Evolutionary conservation across 2,329 filamentous ascomycete genomes (phyloP), one percentile per base, ranked within the genome.

Genomic region (Metarhizium sp.): DNA sequence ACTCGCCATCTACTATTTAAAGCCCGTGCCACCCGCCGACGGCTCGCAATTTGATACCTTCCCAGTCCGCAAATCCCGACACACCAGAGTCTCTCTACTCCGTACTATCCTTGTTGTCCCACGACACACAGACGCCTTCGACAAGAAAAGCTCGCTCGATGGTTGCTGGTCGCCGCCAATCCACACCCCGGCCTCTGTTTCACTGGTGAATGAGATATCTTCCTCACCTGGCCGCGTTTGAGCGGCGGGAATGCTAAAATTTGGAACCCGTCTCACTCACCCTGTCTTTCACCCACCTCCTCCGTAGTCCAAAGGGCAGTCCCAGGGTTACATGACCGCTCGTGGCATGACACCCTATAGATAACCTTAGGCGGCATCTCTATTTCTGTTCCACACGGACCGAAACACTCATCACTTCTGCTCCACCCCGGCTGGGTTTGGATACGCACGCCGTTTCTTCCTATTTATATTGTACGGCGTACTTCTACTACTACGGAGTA

Each of bases 141-240:
- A 45, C 51, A 47, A 32, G 32, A 48, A 40, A 14, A 45, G 62
- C 60, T 60, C 34, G 32, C 60, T 61, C 34, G 32, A 38, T 48
- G 36, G 4, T 8, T 45, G 6, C 34, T 42, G 8, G 20, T 48
- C 45, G 45, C 5, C 25, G 45, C 61, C 62, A 61, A 65, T 60
- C 58, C 62, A 59, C 60, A 60, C 63, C 59, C 62, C 59, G 56
- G 56, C 49, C 36, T 53, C 56, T 56, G 53, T 61, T 57, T 60
- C 55, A 60, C 50, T 30, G 34, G 57, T 59, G 57, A 62, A 64
- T 63, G 55, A 57, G 58, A 58, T 58, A 51, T 56, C 61, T 51
- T 56, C 57, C 61, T 34, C 32, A 58, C 58, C 58, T 56, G 57
- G 60, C 59, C 57, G 62, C 58, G 55, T 59, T 51, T 54, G 51